Conservation (phyloP, 352 stramenopile species). For the Phytophthora cryptogea region DNA sequence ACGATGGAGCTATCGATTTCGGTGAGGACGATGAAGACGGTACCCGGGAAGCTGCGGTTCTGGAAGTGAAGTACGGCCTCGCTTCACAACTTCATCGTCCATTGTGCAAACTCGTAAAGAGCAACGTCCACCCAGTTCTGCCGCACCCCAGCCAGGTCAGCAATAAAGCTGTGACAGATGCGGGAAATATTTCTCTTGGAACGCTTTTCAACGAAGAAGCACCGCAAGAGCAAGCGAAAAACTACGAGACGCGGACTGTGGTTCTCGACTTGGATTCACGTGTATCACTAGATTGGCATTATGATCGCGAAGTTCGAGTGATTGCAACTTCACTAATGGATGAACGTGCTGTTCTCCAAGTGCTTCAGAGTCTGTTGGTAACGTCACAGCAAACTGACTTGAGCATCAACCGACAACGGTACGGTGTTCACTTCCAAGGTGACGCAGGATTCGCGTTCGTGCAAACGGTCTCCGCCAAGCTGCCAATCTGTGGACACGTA, state of each 20-base stretch:
- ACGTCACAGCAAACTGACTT: not conserved
- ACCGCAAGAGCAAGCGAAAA: not conserved
- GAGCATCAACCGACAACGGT: constrained; percentile 14
- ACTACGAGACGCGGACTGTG: constrained; percentile 8
- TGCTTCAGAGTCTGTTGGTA: constrained; percentile 16
- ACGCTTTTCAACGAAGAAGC: constrained; percentile 18
- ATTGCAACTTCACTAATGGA: constrained; percentile 17
- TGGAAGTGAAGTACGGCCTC: constrained; percentile 31
- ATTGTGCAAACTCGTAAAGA: constrained; percentile 31
- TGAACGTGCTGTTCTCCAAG: constrained; percentile 5
- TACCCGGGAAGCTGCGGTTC: constrained; percentile 14
- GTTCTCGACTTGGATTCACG: constrained; percentile 4
- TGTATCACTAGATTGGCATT: constrained; percentile 5
- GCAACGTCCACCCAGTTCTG: constrained; percentile 22
- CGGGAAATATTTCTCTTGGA: constrained; percentile 22
- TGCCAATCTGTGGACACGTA: constrained; percentile 21
- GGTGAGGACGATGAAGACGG: constrained; percentile 7
- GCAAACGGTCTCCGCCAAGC: constrained; percentile 5
- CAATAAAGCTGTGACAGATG: constrained; percentile 11
- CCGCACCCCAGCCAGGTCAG: constrained; percentile 19
- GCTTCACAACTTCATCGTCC: constrained; percentile 21
- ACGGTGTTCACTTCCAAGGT: constrained; percentile 13
- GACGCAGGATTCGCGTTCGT: constrained; percentile 16
- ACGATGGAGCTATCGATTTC: constrained; percentile 14
- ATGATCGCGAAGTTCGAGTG: constrained; percentile 17